phyloP scores from a whole-genome alignment of 768 basidiomycete genomes.

The Suillus alpinus region DNA sequence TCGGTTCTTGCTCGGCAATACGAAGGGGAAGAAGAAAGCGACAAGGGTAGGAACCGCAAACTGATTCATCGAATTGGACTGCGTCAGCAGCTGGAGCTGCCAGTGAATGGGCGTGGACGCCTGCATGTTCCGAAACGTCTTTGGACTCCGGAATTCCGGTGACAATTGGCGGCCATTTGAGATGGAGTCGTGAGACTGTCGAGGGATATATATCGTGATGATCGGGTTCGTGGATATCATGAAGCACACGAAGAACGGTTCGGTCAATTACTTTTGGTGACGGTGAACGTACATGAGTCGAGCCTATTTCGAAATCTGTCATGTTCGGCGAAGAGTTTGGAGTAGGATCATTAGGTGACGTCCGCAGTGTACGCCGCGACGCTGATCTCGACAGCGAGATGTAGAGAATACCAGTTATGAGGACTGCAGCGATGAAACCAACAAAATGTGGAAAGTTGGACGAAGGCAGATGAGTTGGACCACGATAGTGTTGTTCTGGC shows the following conservation, averaged over 20 bases:
- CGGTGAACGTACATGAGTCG: background rate
- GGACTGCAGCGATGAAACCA: constrained; percentile 11
- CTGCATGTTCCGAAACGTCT: background rate
- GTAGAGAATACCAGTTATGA: constrained; percentile 24
- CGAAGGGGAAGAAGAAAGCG: constrained; percentile 49
- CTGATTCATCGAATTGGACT: constrained; percentile 16
- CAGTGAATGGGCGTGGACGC: background rate
- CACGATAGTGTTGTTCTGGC: background rate
- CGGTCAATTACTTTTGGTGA: background rate
- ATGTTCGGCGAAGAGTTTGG: background rate
- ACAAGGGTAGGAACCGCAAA: constrained; percentile 30
- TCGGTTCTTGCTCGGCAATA: constrained; percentile 58
- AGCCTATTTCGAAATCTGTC: background rate
- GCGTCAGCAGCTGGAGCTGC: constrained; percentile 1
- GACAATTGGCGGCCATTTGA: constrained; percentile 33
- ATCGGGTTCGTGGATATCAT: background rate
- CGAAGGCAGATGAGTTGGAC: background rate
- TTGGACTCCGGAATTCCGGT: constrained; percentile 32
- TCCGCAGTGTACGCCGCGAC: constrained; percentile 1
- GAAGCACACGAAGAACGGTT: background rate
- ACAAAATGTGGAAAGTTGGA: constrained; percentile 4
- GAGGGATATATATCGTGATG: background rate
- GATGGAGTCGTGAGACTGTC: background rate
- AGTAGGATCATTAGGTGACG: background rate
- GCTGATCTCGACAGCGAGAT: constrained; percentile 18